Evolutionary conservation across 306 rosid species (phyloP).

Genomic region (Casuarina cunninghamiana): DNA sequence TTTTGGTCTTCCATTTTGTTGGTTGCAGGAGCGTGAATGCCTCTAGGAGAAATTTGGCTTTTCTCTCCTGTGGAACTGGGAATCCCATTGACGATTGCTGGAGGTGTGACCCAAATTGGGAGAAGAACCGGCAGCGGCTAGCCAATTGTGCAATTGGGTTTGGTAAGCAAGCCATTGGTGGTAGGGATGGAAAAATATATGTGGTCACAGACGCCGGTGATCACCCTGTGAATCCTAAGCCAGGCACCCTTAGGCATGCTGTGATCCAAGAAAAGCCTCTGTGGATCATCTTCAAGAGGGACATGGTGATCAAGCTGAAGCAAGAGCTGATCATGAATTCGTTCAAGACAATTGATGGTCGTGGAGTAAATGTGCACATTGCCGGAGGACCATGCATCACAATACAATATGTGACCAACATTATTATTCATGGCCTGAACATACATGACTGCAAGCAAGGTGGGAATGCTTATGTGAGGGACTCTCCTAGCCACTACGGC

Average conservation of each 20-base stretch:
- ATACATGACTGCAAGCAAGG: conserved; percentile 84
- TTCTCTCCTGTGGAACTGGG: conserved; percentile 68
- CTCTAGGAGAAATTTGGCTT: conserved; percentile 64
- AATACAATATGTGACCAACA: conserved; percentile 67
- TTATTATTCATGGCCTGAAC: conserved; percentile 77
- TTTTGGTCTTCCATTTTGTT: neutral
- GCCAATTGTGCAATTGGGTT: conserved; percentile 89
- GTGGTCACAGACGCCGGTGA: conserved; percentile 67
- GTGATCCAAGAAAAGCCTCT: conserved; percentile 77
- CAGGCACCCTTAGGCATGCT: conserved; percentile 72
- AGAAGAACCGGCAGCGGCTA: conserved; percentile 55
- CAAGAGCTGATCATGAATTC: conserved; percentile 83
- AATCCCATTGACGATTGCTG: conserved; percentile 96
- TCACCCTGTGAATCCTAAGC: conserved; percentile 73
- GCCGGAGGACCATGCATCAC: conserved; percentile 97
- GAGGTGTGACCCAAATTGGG: conserved; percentile 87
- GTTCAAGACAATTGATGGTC: conserved; percentile 83
- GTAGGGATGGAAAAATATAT: conserved; percentile 72
- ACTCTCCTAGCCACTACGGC: conserved; percentile 75
- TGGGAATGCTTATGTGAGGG: conserved; percentile 81
- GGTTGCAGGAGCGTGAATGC: conserved; percentile 67
- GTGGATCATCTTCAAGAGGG: conserved; percentile 75
- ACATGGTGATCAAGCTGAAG: conserved; percentile 73
- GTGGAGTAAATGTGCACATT: conserved; percentile 78
- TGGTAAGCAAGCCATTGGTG: conserved; percentile 82